phyloP scores from a whole-genome alignment of 371 early-diverging fungal genomes.

The Dichotomocladium elegans region DNA sequence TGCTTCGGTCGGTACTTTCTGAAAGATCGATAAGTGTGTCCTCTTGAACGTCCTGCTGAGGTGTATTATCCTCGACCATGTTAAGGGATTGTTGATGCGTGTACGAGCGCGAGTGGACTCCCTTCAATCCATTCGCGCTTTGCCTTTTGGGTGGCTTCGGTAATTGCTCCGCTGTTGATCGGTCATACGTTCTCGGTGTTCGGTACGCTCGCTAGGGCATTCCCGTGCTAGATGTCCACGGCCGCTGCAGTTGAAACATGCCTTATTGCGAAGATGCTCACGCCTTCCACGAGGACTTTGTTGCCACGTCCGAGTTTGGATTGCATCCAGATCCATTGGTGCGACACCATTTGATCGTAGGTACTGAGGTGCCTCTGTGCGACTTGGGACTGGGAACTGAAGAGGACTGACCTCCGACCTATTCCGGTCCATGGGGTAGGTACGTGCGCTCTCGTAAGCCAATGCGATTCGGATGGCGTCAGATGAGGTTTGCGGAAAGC shows the following conservation, averaged over 20 bases:
- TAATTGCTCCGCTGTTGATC: background rate
- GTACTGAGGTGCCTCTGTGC: background rate
- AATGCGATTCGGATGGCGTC: background rate
- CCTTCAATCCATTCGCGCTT: no score
- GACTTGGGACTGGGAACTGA: no score
- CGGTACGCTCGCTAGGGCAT: background rate
- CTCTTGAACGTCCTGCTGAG: background rate
- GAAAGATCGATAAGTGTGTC: background rate
- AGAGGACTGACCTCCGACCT: no score
- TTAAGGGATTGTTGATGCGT: no score
- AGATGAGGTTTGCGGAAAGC: background rate
- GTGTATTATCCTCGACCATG: no score
- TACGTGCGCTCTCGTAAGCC: background rate
- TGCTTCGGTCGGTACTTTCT: background rate
- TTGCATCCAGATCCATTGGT: conserved; percentile 1
- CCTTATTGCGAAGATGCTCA: no score
- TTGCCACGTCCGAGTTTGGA: no score
- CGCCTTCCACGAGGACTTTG: no score
- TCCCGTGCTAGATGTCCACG: no score
- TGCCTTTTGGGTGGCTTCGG: background rate
- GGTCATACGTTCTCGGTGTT: background rate
- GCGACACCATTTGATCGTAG: no score
- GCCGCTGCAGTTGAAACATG: background rate
- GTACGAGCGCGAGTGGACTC: no score
- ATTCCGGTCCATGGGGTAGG: no score